Conservation (phyloP, 176 grass and related monocot species). For the Thalia dealbata region DNA sequence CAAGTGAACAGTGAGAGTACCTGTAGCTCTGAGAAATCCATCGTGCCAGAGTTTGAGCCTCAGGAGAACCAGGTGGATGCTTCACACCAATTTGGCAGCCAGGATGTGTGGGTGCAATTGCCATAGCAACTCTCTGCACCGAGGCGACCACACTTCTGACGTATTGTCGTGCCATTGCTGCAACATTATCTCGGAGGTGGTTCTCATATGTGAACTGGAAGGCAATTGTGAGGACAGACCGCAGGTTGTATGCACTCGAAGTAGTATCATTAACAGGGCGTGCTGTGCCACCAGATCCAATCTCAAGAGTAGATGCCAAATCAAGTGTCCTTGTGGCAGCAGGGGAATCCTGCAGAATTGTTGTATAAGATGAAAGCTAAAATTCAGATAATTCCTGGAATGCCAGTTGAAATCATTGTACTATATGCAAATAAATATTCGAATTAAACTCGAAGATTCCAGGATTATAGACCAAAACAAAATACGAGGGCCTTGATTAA, state of each 20-base stretch:
- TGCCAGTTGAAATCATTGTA: too few species aligned
- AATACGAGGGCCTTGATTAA: not conserved
- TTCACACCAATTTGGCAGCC: constrained; percentile 43
- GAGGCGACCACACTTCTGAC: constrained; percentile 69
- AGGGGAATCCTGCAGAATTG: constrained; percentile 32
- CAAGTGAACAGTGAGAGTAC: constrained; percentile 18
- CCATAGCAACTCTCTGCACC: constrained; percentile 86
- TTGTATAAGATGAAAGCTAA: not conserved
- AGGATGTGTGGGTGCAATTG: constrained; percentile 52
- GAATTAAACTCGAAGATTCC: too few species aligned
- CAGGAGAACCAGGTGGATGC: constrained; percentile 60
- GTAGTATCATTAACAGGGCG: constrained; percentile 16
- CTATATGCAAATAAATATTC: too few species aligned
- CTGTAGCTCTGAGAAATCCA: constrained; percentile 79
- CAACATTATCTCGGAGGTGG: constrained; percentile 65
- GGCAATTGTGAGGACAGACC: constrained; percentile 75
- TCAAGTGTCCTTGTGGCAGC: constrained; percentile 61
- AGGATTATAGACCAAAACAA: not conserved
- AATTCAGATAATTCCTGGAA: not conserved
- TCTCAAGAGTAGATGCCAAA: constrained; percentile 68
- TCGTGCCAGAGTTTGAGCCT: constrained; percentile 53
- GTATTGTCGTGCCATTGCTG: constrained; percentile 68
- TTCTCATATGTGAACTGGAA: constrained; percentile 88
- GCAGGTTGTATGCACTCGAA: constrained; percentile 3
- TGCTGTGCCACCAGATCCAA: constrained; percentile 44